Base-by-base conservation (phyloP, 371 early-diverging fungal species). In the Mucor lusitanicus region DNA sequence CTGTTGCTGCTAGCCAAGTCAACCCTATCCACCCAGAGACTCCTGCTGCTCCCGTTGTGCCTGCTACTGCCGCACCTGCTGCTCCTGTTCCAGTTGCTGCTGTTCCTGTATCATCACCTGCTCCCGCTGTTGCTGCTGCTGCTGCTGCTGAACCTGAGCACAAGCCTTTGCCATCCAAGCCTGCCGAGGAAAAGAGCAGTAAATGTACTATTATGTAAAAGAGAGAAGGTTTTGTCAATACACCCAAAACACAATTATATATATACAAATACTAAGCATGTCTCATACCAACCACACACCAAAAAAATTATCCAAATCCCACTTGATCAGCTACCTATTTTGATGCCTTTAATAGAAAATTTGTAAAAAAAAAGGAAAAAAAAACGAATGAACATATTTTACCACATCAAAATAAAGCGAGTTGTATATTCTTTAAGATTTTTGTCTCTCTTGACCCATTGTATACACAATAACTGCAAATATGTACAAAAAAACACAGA, bases 181-280 rank as follows among this genome's bases (percentile, higher is more conserved):
- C 46, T 46, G 46, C 46, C 21, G 63, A 73, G 27, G 65, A 66
- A 15, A 65, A 64, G 53, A 40, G 69, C 39, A 35, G 60, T 35
- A 61, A 63, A 40, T 73, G 73, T 66, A 59, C 65, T 55, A 73
- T 73, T 30, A 73, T 73, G 73, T 73, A 69, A 73, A 67, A n/a
- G 28, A 48, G 23, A 53, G 19, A 25, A 46, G 46, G 42, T 19
- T 44, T 46, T 23, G 30, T 40, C n/a, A 40, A 7, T 30, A 30
- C 28, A 19, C 25, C 3, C 28, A 39, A 53, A 64, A 42, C 25
- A 42, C 25, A 42, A 64, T 25, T 44, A 64, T 57, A 64, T 56
- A 63, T 55, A 55, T 56, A 63, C 56, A 57, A 35, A 35, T 35
- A 35, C 37, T 33, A 46, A 13, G 27, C 56, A 55, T 55, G 55